Conservation (phyloP, 176 grass and related monocot species). For the Urochloa ruziziensis region DNA sequence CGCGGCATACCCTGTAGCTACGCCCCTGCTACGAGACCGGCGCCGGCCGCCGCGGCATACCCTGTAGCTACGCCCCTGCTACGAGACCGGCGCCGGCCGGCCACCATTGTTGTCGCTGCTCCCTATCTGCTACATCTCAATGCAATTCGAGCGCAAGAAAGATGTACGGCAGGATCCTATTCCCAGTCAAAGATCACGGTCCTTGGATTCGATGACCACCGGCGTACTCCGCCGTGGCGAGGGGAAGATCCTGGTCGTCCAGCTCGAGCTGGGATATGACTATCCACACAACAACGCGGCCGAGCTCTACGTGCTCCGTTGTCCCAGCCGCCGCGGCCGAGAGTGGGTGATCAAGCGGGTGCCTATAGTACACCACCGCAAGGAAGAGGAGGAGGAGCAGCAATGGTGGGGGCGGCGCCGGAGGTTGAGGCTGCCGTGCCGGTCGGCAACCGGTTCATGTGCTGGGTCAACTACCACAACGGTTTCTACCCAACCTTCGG, state of each 20-base stretch:
- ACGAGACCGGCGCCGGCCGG: too few relatives aligned
- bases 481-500: neutral
- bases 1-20: too few relatives aligned
- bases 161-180: too few relatives aligned
- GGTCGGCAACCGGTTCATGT: neutral
- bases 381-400: neutral
- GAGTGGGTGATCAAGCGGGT: neutral
- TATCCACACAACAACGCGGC: neutral
- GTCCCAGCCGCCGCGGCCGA: neutral
- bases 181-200: too few relatives aligned
- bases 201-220: neutral
- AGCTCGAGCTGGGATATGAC: neutral
- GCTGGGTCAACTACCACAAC: neutral
- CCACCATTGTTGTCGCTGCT: too few relatives aligned
- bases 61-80: too few relatives aligned
- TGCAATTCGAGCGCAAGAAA: too few relatives aligned
- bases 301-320: neutral
- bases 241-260: neutral
- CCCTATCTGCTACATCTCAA: too few relatives aligned
- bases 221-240: neutral
- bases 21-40: too few relatives aligned
- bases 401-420: too few relatives aligned
- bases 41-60: too few relatives aligned
- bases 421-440: neutral
- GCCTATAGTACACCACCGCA: neutral